Base-by-base conservation (phyloP, 2,329 filamentous ascomycete species). In the Didymella lethalis region DNA sequence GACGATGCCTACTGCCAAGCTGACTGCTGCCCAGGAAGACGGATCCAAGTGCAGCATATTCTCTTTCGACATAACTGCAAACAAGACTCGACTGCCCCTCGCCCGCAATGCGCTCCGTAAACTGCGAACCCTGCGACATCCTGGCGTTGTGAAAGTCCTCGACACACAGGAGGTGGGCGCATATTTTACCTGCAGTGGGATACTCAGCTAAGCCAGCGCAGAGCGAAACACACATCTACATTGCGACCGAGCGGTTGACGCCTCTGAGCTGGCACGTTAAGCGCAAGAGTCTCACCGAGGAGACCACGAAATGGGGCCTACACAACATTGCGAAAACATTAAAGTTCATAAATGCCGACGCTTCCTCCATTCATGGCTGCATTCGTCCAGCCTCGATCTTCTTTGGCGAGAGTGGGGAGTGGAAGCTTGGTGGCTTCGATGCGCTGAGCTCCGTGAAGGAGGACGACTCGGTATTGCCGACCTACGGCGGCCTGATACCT, bases 221-320 rank as follows among this genome's bases (percentile, higher is more conserved):
- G 90, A 97, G 93, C 72, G 95, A 99, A 65, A 87, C 91, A 26
- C 94, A 95, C 74, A 95, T 99, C 63, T 97, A 98, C 76, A 93
- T 99, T 75, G 93, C 95, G 56, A 98, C 93, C 25, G 95, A 99
- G 80, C 87, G 93, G 64, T 82, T 99, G 10, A 88, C 89, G 12
- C 95, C 95, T 3, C 81, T 99, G 51, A 87, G 89, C 67, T 98
- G 95, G 95, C 89, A 96, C 71, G 89, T 96, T 46, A 92, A 90
- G 80, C 85, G 94, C 67, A 93, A 92, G 80, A 95, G 91, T 74
- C 78, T 98, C 61, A 93, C 88, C 60, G 89, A 92, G 40, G 95
- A 98, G 81, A 98, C 94, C 1, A 87, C 95, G 47, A 99, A 97
- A 86, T 99, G 95, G 95, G 95, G 95, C 0, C 79, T 99, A 40